These are phyloP conservation scores for Alternaria hordeiaustralica DNA, from an alignment of 2,329 filamentous ascomycete genomes.

Conservation along the genomic window DNA sequence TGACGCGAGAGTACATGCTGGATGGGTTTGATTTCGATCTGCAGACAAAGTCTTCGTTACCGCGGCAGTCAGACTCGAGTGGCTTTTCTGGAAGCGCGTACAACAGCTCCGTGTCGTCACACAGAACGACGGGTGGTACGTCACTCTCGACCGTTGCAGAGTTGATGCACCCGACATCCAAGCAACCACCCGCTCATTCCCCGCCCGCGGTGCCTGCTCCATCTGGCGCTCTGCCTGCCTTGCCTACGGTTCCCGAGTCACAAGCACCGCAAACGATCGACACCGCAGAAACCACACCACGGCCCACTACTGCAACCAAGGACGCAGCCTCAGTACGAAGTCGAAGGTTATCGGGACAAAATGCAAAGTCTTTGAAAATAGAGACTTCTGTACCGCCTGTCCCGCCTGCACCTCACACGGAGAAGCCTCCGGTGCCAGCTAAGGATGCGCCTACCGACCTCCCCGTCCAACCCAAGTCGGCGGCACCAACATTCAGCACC, in stretches of 20 bases:
- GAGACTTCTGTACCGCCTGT: constrained; percentile 67
- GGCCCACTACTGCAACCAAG: constrained; percentile 31
- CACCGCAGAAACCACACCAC: constrained; percentile 36
- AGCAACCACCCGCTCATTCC: constrained; percentile 37
- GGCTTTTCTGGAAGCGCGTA: constrained; percentile 78
- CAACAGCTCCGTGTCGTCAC: constrained; percentile 79
- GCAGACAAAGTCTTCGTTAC: constrained; percentile 70
- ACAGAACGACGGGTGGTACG: constrained; percentile 71
- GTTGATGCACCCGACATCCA: constrained; percentile 53
- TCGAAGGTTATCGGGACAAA: constrained; percentile 80
- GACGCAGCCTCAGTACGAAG: constrained; percentile 66
- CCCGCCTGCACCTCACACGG: constrained; percentile 41
- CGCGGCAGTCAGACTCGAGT: constrained; percentile 83
- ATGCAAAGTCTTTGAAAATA: constrained; percentile 84
- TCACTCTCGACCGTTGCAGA: constrained; percentile 77
- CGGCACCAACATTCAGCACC: constrained; percentile 37
- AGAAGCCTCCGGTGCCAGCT: constrained; percentile 40
- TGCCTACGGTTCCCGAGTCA: constrained; percentile 40
- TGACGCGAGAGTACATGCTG: constrained; percentile 81
- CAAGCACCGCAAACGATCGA: constrained; percentile 32
- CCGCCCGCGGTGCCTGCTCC: constrained; percentile 38
- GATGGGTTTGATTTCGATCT: constrained; percentile 81
- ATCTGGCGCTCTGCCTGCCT: constrained; percentile 39
- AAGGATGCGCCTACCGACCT: constrained; percentile 43
- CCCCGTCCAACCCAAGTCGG: constrained; percentile 46